Percentiles rank a stretch among this genome's conserved stretches.
phyloP scores from a whole-genome alignment of 192 early-diverging fungal genomes.

The Nowakowskiella sp. region DNA sequence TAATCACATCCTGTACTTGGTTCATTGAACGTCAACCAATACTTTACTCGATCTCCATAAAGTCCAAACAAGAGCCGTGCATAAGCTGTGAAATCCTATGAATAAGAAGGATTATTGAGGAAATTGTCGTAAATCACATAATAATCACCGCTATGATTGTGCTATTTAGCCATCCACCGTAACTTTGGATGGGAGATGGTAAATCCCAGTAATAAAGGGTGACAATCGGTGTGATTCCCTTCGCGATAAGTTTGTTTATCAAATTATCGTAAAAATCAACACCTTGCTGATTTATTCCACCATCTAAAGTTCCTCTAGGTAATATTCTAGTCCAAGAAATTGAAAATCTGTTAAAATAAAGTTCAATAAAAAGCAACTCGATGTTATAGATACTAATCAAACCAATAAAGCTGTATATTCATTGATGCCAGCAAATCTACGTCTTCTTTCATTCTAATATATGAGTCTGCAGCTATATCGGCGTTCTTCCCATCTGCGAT shows the following conservation, averaged over 20 bases:
- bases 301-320: constrained; percentile 14
- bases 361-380: no score
- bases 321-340: constrained; percentile 39
- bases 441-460: constrained; percentile 23
- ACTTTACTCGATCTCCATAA: background rate
- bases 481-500: constrained; percentile 15
- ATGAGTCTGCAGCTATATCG: constrained; percentile 29
- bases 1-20: constrained; percentile 1
- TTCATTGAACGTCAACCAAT: background rate
- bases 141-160: no score
- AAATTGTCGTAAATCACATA: no score
- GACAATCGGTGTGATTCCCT: constrained; percentile 27
- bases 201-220: constrained; percentile 41
- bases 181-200: constrained; percentile 23
- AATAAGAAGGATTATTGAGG: no score
- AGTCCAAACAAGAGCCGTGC: constrained; percentile 3
- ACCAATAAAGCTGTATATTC: no score
- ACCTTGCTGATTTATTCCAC: constrained; percentile 26
- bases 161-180: constrained; percentile 22
- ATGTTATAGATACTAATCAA: no score
- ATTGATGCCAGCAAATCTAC: constrained; percentile 21
- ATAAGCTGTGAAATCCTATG: background rate
- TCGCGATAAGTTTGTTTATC: constrained; percentile 29
- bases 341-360: constrained; percentile 35
- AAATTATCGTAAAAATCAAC: constrained; percentile 36